phyloP scores from a whole-genome alignment of 441 rosid species.

The Biscutella laevigata region DNA sequence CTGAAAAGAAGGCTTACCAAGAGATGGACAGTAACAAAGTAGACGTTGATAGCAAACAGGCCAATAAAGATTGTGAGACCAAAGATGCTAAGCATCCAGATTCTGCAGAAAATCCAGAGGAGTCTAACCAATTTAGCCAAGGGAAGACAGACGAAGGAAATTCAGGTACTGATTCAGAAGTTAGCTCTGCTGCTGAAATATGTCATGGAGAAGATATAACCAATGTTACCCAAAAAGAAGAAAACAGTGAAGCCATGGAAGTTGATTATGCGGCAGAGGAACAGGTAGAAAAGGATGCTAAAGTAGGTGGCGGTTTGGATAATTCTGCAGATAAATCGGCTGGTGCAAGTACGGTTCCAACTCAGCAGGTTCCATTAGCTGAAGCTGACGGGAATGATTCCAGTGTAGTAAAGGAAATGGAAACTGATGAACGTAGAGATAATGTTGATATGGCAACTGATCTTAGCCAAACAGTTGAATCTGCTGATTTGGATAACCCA shows the following conservation, averaged over 20 bases:
- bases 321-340: background rate
- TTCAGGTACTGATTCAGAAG: constrained; percentile 19
- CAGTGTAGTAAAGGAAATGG: constrained; percentile 17
- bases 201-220: constrained; percentile 19
- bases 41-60: constrained; percentile 1
- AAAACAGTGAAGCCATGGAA: constrained; percentile 23
- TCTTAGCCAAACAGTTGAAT: background rate
- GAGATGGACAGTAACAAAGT: background rate
- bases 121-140: constrained; percentile 15
- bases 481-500: constrained; percentile 21
- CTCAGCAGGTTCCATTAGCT: background rate
- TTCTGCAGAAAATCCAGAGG: constrained; percentile 15
- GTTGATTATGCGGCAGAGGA: constrained; percentile 35
- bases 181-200: constrained; percentile 15
- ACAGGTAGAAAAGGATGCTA: constrained; percentile 28
- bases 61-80: constrained; percentile 9
- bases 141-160: constrained; percentile 24
- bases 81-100: constrained; percentile 13
- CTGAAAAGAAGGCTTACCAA: constrained; percentile 7
- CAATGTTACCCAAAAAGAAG: constrained; percentile 26
- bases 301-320: constrained; percentile 10
- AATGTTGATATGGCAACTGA: constrained; percentile 14
- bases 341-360: background rate
- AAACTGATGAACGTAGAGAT: constrained; percentile 21
- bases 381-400: constrained; percentile 21